Conservation (phyloP, 1,284 basidiomycete species). For the Fomitopsis palustris region DNA sequence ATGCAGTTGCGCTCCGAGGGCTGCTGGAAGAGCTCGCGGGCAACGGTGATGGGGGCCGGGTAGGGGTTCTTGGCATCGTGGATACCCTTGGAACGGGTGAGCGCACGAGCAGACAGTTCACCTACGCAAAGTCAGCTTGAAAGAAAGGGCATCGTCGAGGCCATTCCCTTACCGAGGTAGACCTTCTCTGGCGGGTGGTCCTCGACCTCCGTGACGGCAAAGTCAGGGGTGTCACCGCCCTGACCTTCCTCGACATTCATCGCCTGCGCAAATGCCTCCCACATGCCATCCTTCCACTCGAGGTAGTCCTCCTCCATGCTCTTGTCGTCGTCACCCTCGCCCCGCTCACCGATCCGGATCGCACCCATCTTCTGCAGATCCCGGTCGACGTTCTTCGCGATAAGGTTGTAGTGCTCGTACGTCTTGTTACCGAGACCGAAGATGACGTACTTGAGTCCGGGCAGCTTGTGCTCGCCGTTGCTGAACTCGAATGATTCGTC, state of each 20-base stretch:
- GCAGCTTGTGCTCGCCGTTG: constrained; percentile 73
- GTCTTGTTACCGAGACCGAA: constrained; percentile 96
- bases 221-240: constrained; percentile 94
- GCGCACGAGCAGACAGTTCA: constrained; percentile 86
- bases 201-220: constrained; percentile 82
- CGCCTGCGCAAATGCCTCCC: constrained; percentile 78
- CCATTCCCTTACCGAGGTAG: constrained; percentile 67
- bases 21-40: constrained; percentile 83
- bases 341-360: constrained; percentile 83
- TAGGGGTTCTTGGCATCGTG: constrained; percentile 98
- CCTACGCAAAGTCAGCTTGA: constrained; percentile 37
- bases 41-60: constrained; percentile 74
- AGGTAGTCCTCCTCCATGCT: constrained; percentile 99
- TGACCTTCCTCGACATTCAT: constrained; percentile 95
- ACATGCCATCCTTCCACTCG: constrained; percentile 99
- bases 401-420: constrained; percentile 94
- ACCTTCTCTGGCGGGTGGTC: constrained; percentile 80
- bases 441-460: constrained; percentile 92
- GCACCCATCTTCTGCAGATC: constrained; percentile 81
- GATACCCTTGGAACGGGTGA: constrained; percentile 89
- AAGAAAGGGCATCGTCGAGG: constrained; percentile 1
- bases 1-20: constrained; percentile 88
- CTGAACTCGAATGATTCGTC: constrained; percentile 87
- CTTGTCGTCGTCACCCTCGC: constrained; percentile 98
- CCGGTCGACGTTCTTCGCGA: constrained; percentile 79